These are phyloP conservation scores for Beauveria asiatica DNA, from an alignment of 2,329 filamentous ascomycete species.

Conservation along the genomic window DNA sequence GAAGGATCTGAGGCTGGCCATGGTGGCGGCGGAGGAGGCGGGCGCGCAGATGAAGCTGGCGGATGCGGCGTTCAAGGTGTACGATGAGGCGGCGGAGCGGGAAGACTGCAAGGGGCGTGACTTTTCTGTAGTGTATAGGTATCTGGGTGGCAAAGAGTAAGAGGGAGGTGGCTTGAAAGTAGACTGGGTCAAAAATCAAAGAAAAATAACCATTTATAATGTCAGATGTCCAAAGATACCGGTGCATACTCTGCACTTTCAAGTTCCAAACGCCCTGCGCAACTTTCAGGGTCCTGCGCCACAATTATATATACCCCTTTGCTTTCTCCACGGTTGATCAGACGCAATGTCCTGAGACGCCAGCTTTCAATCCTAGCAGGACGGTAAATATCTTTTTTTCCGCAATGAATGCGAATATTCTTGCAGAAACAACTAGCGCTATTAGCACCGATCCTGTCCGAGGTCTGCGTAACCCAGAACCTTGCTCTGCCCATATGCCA, in stretches of 20 bases:
- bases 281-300: too few relatives aligned
- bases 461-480: neutral
- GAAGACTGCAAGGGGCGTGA: constrained; percentile 61
- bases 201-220: too few relatives aligned
- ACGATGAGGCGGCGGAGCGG: constrained; percentile 54
- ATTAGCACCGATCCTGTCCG: neutral
- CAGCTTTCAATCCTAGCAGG: neutral
- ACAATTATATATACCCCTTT: too few relatives aligned
- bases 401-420: neutral
- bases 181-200: too few relatives aligned
- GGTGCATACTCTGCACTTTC: too few relatives aligned
- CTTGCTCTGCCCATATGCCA: too few relatives aligned
- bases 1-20: constrained; percentile 68
- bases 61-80: constrained; percentile 54
- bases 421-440: neutral
- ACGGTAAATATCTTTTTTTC: neutral
- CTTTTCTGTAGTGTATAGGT: constrained; percentile 75
- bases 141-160: constrained; percentile 48
- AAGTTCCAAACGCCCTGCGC: too few relatives aligned
- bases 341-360: neutral
- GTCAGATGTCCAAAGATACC: too few relatives aligned
- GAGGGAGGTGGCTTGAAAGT: neutral
- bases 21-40: constrained; percentile 61
- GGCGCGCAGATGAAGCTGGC: constrained; percentile 59
- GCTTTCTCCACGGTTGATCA: neutral